Conservation (phyloP, 441 rosid species). For the Brassica hybrid region DNA sequence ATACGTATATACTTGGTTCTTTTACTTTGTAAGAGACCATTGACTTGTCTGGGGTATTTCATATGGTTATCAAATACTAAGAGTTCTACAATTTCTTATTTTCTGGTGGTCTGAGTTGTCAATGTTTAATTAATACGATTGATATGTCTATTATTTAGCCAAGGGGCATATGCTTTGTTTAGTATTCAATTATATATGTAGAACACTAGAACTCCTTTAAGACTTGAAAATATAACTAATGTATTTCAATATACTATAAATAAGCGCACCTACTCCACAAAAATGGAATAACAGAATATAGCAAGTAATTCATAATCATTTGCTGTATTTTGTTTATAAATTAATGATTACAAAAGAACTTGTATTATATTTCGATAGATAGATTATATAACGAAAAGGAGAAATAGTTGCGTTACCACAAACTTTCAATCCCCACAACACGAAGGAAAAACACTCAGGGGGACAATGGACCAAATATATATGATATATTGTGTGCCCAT, state of each 20-base stretch:
- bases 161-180: constrained; percentile 20
- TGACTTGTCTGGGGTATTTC: constrained; percentile 33
- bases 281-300: constrained; percentile 13
- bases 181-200: constrained; percentile 23
- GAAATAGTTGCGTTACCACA: constrained; percentile 10
- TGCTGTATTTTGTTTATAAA: background rate
- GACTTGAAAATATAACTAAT: background rate
- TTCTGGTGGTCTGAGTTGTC: constrained; percentile 44
- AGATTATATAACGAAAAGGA: constrained; percentile 1
- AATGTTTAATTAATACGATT: constrained; percentile 34
- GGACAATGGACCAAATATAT: constrained; percentile 29
- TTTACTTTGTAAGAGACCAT: constrained; percentile 23
- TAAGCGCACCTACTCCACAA: constrained; percentile 36
- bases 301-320: constrained; percentile 21
- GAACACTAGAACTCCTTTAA: constrained; percentile 5
- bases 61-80: constrained; percentile 32
- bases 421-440: constrained; percentile 32
- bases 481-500: background rate
- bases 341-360: background rate
- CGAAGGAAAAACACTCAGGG: constrained; percentile 24
- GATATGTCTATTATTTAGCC: constrained; percentile 29
- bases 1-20: too few species aligned
- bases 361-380: background rate
- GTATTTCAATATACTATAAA: background rate
- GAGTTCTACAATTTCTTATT: constrained; percentile 43